Conservation (phyloP, 2,329 filamentous ascomycete genomes). For the Aspergillus hiratsukae region DNA sequence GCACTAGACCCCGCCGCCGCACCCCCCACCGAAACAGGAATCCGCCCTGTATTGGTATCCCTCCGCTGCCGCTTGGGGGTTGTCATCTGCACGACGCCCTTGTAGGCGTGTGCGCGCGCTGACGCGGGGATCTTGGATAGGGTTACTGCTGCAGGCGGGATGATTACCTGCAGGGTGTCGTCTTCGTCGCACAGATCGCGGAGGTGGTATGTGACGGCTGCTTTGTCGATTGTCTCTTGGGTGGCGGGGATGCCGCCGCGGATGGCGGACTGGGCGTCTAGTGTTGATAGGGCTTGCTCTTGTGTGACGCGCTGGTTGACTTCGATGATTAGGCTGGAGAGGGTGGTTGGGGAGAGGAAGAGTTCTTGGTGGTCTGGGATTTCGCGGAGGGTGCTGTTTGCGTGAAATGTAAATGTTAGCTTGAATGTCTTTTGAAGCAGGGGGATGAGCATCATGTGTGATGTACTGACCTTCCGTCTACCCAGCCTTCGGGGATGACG, state of each 20-base stretch:
- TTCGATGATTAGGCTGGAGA: constrained; percentile 84
- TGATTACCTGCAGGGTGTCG: constrained; percentile 63
- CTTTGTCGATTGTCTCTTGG: constrained; percentile 57
- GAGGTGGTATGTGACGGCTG: constrained; percentile 53
- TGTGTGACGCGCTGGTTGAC: constrained; percentile 72
- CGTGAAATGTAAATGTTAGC: constrained; percentile 13
- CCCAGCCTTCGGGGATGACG: constrained; percentile 30
- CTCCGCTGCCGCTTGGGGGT: constrained; percentile 14
- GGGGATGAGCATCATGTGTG: neutral
- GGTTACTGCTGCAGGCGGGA: constrained; percentile 55
- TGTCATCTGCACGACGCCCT: constrained; percentile 26
- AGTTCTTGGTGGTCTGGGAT: constrained; percentile 73
- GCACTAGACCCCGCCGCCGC: constrained; percentile 17
- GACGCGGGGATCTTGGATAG: constrained; percentile 47
- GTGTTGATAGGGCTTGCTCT: constrained; percentile 21
- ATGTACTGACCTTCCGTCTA: constrained; percentile 32
- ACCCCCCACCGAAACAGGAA: constrained; percentile 11
- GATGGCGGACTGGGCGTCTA: constrained; percentile 13
- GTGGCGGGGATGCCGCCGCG: constrained; percentile 43
- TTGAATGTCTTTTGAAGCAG: neutral
- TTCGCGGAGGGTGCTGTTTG: constrained; percentile 31
- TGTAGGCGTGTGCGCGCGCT: constrained; percentile 19
- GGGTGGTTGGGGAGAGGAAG: constrained; percentile 77
- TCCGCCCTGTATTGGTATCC: constrained; percentile 2
- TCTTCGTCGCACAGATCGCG: constrained; percentile 65